Percentiles rank a stretch among this genome's conserved stretches.
phyloP scores from a whole-genome alignment of 352 stramenopile species.

The Pythium apleroticum region DNA sequence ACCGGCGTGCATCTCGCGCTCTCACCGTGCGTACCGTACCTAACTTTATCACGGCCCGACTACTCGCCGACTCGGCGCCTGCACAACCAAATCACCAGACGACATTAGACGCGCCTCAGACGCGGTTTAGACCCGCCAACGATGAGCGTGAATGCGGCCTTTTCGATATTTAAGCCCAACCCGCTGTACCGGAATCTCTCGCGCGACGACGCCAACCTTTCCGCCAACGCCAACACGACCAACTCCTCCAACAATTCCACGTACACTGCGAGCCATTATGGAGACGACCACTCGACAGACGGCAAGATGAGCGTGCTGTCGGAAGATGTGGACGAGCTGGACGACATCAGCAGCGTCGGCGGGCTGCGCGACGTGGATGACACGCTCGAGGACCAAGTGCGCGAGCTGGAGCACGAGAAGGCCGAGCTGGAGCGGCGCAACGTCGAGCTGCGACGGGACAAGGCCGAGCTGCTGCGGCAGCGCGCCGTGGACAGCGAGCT shows the following conservation, averaged over 20 bases:
- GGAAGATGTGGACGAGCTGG: conserved; percentile 13
- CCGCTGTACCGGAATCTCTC: conserved; percentile 23
- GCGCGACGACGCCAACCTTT: conserved; percentile 13
- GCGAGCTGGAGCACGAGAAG: conserved; percentile 18
- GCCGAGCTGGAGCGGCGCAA: conserved; percentile 10
- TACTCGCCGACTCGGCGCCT: not conserved
- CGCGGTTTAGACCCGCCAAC: not conserved
- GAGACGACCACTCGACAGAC: conserved; percentile 10
- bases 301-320: conserved; percentile 16
- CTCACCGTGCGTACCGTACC: not conserved
- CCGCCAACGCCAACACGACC: not conserved
- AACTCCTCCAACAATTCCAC: conserved; percentile 4
- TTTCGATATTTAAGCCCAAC: conserved; percentile 30
- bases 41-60: too few relatives aligned
- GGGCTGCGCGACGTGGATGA: conserved; percentile 24
- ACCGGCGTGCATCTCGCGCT: not conserved
- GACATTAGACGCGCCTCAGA: not conserved
- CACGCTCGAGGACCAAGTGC: conserved; percentile 26
- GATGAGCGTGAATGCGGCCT: conserved; percentile 31
- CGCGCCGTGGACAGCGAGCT: not conserved
- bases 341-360: conserved; percentile 4
- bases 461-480: conserved; percentile 4
- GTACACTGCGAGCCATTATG: not conserved
- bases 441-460: conserved; percentile 10
- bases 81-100: not conserved